These are phyloP conservation scores for Lenzites betulinus DNA, from an alignment of 768 basidiomycete genomes.

Conservation along the genomic window DNA sequence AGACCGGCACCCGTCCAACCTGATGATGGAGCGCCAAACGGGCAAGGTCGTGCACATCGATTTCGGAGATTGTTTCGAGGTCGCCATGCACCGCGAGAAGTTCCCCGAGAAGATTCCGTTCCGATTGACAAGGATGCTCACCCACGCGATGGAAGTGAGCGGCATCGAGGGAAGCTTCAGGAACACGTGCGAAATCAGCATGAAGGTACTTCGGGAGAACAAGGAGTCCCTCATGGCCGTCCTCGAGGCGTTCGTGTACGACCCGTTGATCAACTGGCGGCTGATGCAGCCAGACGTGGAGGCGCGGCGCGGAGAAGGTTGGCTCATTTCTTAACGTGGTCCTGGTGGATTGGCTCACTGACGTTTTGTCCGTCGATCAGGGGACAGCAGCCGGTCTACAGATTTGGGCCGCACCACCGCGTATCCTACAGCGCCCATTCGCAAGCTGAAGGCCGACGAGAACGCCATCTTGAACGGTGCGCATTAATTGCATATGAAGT, in stretches of 20 bases:
- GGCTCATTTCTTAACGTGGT: constrained; percentile 12
- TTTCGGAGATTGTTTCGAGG: constrained; percentile 98
- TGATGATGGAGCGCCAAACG: constrained; percentile 86
- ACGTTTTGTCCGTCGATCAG: background rate
- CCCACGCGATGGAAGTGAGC: constrained; percentile 99
- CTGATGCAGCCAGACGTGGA: constrained; percentile 85
- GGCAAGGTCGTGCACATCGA: constrained; percentile 98
- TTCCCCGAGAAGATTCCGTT: constrained; percentile 99
- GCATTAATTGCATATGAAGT: constrained; percentile 21
- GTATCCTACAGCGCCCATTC: constrained; percentile 76
- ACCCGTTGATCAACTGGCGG: constrained; percentile 97
- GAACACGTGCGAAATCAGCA: constrained; percentile 95
- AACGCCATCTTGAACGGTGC: constrained; percentile 91
- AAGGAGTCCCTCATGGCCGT: constrained; percentile 99
- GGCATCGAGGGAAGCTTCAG: constrained; percentile 98
- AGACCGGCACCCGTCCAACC: constrained; percentile 96
- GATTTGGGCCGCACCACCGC: constrained; percentile 69
- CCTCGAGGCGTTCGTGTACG: constrained; percentile 97
- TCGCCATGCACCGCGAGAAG: constrained; percentile 97
- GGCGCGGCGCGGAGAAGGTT: constrained; percentile 67
- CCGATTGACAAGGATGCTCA: constrained; percentile 96
- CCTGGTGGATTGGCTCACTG: background rate
- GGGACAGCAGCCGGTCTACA: constrained; percentile 11
- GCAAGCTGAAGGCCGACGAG: constrained; percentile 88
- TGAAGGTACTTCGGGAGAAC: constrained; percentile 94